Evolutionary conservation across 768 basidiomycete species (phyloP).

Genomic region (Tubosaeta sp.): DNA sequence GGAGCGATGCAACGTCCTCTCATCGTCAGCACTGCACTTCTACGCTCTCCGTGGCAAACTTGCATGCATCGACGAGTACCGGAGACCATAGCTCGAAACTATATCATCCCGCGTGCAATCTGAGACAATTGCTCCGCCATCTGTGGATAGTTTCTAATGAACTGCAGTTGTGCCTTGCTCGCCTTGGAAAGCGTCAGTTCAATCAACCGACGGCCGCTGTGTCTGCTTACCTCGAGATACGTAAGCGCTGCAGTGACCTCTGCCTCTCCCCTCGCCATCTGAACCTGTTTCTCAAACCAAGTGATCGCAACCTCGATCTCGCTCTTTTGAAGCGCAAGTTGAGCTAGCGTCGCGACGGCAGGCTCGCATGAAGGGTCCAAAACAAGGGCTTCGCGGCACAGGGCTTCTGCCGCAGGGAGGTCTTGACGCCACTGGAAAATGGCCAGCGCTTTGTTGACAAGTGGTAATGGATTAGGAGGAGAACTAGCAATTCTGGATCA

Average conservation of each 20-base stretch:
- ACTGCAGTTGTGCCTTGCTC: constrained; percentile 76
- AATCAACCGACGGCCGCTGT: no score
- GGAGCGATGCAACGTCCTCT: background rate
- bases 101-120: constrained; percentile 41
- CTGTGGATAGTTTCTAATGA: constrained; percentile 78
- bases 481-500: constrained; percentile 27
- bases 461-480: constrained; percentile 80
- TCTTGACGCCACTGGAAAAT: constrained; percentile 97
- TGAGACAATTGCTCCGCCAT: constrained; percentile 67
- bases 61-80: constrained; percentile 5
- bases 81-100: constrained; percentile 6
- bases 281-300: constrained; percentile 80
- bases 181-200: constrained; percentile 47
- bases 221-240: constrained; percentile 64
- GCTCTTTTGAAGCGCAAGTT: constrained; percentile 86
- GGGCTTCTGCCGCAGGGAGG: constrained; percentile 70
- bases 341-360: constrained; percentile 92
- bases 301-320: constrained; percentile 82
- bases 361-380: constrained; percentile 95
- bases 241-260: constrained; percentile 79
- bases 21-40: constrained; percentile 6
- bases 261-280: constrained; percentile 85
- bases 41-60: constrained; percentile 16
- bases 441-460: constrained; percentile 97
- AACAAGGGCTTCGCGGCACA: constrained; percentile 82